These are phyloP conservation scores for Lasiosphaeris hirsuta DNA, from an alignment of 495 filamentous ascomycete genomes.

Conservation along the genomic window DNA sequence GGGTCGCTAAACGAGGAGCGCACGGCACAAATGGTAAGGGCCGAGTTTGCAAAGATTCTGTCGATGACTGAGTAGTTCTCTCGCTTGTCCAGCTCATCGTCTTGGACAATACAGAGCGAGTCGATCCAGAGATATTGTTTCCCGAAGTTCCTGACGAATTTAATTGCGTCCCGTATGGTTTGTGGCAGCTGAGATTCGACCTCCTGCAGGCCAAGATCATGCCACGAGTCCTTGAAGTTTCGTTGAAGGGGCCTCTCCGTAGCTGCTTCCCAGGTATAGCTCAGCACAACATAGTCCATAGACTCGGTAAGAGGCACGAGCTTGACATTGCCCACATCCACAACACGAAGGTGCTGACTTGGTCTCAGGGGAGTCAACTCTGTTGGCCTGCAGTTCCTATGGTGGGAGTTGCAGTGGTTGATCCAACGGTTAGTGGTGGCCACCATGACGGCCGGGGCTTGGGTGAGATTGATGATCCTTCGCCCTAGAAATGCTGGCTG, in stretches of 20 bases:
- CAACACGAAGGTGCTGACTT: not conserved
- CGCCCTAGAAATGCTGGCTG: not conserved
- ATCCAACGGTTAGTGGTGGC: not conserved
- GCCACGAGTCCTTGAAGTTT: not conserved
- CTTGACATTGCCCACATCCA: not conserved
- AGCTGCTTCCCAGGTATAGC: constrained; percentile 6
- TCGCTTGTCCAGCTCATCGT: not conserved
- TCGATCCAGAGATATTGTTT: constrained; percentile 3
- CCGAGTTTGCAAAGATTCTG: not conserved
- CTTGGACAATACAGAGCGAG: constrained; percentile 7
- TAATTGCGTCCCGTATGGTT: not conserved
- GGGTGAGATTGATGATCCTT: not conserved
- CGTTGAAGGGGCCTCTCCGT: not conserved
- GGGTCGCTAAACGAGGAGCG: not conserved
- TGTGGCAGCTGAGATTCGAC: not conserved
- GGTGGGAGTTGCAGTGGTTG: not conserved
- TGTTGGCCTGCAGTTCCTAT: not conserved
- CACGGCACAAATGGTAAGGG: constrained; percentile 2
- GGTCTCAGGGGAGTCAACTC: too few relatives aligned
- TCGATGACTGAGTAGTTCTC: not conserved
- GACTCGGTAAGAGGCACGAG: not conserved
- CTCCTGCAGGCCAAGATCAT: not conserved
- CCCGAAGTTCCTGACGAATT: not conserved
- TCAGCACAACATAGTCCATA: constrained; percentile 9
- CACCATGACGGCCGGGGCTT: not conserved